Evolutionary conservation across 225 moss, liverwort and hornwort genomes (phyloP), one percentile per base, ranked within the genome.

Genomic region (Asterella californica): DNA sequence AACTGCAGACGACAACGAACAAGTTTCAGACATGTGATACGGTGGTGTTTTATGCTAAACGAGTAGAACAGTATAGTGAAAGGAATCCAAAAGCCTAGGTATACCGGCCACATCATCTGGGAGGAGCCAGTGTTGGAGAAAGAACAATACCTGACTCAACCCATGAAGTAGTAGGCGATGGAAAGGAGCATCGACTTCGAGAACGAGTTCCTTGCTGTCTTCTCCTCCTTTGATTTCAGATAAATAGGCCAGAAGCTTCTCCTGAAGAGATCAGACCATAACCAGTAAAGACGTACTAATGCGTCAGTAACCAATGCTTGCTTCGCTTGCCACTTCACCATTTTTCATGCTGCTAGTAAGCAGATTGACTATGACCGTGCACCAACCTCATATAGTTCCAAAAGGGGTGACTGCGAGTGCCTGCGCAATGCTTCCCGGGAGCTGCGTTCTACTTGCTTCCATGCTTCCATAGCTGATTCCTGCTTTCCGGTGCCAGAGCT

Each of bases 91-190:
- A 25, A 61, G 25, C n/a, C n/a, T 0, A 27, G 25, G 61, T 27
- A 27, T 61, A 21, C 52, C 4, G 5, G 12, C 14, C 10, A 11
- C 38, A 83, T 32, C 78, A 61, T 36, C 15, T 0, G 34, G 68
- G 37, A 69, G 36, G 6, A n/a, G 6, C 29, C 5, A 52, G 69
- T 27, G 46, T 49, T 33, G 6, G 25, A 36, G 75, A 17, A 67
- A 11, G 17, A 66, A 29, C 38, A 37, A 66, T 76, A 96, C 96
- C 94, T 99, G 94, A 88, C 90, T 89, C 55, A 95, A 86, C 29
- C 99, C 95, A 80, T 95, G 99, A 18, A 95, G 83, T 70, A 99
- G 91, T 34, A 99, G 74, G 74, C 99, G 91, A 84, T 92, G 90
- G 65, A 90, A 95, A 11, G 92, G 85, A 30, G 88, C 83, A 37